Base-by-base conservation (phyloP, 1,139 yeast species). In the Hyphopichia wangnamkhiaoensis region DNA sequence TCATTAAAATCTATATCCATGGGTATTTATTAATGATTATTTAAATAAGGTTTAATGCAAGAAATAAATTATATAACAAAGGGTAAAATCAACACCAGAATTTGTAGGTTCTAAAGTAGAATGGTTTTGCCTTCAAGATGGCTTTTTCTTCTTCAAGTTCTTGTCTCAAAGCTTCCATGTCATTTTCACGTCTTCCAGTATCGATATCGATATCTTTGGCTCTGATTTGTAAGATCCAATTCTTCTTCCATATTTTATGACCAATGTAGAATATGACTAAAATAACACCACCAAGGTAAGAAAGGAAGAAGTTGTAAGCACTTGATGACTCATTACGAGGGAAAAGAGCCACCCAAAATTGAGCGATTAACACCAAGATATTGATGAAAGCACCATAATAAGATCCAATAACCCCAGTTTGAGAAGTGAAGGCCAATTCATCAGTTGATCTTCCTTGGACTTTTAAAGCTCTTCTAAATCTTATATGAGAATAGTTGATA, bases 351-450 rank as follows among this genome's bases (percentile, higher is more conserved):
- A 57, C 52, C 67, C 63, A 62, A 57, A 80, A 79, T 52, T 79
- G 80, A 8, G 82, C 82, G 35, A 74, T 63, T 29, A 80, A 62
- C 38, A 83, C 80, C 42, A 81, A 56, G 16, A 71, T 37, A 48
- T 74, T 68, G 47, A 80, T 59, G 16, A 68, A 45, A 1, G 72
- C 61, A 15, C 82, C 82, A 54, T 66, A 72, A 46, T 63, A 60
- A 1, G 84, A 76, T 15, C 84, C 84, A 47, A 62, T 57, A n/a
- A 74, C 54, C 36, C 85, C 84, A 10, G 75, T 63, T 54, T 79
- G 84, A 2, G 84, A 68, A 4, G 58, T 64, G 54, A 76, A 80
- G 2, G 82, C 66, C 37, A 80, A 56, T 52, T 80, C 85, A 45
- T 71, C 75, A 8, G 68, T 85, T 74, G 27, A 35, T 48, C 72